Evolutionary conservation across 1,284 basidiomycete genomes (phyloP).

Genomic region (Moniliophthora roreri): DNA sequence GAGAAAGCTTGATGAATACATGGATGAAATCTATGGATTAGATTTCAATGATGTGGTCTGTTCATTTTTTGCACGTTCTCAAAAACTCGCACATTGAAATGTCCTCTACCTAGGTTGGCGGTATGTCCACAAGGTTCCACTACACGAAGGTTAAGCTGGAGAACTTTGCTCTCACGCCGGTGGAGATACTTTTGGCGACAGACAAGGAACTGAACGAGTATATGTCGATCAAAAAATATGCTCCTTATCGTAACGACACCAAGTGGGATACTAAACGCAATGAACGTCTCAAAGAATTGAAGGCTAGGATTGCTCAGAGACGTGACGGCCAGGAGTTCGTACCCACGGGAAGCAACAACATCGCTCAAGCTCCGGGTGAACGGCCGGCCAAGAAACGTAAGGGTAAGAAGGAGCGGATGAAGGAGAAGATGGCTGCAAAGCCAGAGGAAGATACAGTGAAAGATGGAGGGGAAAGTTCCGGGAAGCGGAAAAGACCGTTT

Average conservation of each 20-base stretch:
- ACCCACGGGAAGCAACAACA: not conserved
- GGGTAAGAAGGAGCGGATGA: conserved; percentile 76
- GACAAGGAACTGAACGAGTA: conserved; percentile 93
- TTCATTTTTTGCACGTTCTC: conserved; percentile 15
- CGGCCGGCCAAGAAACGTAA: conserved; percentile 60
- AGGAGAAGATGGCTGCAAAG: conserved; percentile 34
- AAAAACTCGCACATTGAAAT: conserved; percentile 6
- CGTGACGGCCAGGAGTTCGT: conserved; percentile 13
- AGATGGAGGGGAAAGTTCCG: conserved; percentile 20
- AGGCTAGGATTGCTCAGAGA: conserved; percentile 50
- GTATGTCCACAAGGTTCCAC: conserved; percentile 91
- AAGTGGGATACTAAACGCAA: conserved; percentile 67
- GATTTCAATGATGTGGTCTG: conserved; percentile 96
- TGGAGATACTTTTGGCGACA: conserved; percentile 90
- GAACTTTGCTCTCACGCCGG: conserved; percentile 75
- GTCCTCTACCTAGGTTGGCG: conserved; percentile 65
- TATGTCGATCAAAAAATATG: conserved; percentile 86
- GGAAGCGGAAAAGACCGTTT: conserved; percentile 23
- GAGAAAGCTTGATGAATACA: conserved; percentile 77
- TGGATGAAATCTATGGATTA: conserved; percentile 87
- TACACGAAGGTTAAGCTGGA: conserved; percentile 77
- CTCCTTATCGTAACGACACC: conserved; percentile 76
- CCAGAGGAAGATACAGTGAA: conserved; percentile 21
- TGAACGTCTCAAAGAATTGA: conserved; percentile 76
- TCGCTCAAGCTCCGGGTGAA: conserved; percentile 26